Evolutionary conservation across 1,139 yeast species (phyloP), one percentile per base, ranked within the genome.

Genomic region (Geotrichum australiense): DNA sequence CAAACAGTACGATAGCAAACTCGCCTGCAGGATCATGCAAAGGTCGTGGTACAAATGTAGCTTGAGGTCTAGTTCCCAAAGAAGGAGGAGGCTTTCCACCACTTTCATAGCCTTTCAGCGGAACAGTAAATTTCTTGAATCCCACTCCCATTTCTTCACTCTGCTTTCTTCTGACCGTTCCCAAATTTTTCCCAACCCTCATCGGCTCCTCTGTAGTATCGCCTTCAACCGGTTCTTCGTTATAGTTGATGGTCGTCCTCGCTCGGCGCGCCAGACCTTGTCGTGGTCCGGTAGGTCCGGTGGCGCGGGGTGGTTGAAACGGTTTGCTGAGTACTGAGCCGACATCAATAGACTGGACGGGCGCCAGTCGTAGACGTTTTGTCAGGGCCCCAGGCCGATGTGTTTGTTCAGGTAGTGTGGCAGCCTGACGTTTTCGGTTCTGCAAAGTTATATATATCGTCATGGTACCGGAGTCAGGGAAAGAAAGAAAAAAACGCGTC

Each of bases 11-110:
- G 42, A 93, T 86, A 1, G 98, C 97, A 57, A 86, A 80, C 59
- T 91, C 97, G 48, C 82, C 86, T 41, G 80, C 72, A 0, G 99
- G 98, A 62, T 91, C 98, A 58, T 89, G 94, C 14, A 91, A 69
- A 0, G 98, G 94, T 45, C 91, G 67, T 2, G 98, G 96, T 12
- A 87, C 85, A 37, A 84, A 61, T 2, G 76, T 70, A 0, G 80
- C 73, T 50, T 78, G 76, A 30, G 80, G 74, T 48, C 81, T 74
- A 41, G 87, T 86, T 0, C 97, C 97, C 46, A 89, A 65, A 0
- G 87, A 78, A 0, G 93, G 89, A 1, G 94, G 85, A 0, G 89
- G 81, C 16, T 42, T 37, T 23, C 67, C 52, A 4, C 47, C 39
- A 21, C 46, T 43, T 5, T 49, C 47, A 46, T 56, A 50, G 48